A percentile compares a stretch with the other conserved stretches of the same genome.
These are phyloP conservation scores for Kewa caespitosa DNA, from an alignment of 179 eudicot species.

Conservation along the genomic window DNA sequence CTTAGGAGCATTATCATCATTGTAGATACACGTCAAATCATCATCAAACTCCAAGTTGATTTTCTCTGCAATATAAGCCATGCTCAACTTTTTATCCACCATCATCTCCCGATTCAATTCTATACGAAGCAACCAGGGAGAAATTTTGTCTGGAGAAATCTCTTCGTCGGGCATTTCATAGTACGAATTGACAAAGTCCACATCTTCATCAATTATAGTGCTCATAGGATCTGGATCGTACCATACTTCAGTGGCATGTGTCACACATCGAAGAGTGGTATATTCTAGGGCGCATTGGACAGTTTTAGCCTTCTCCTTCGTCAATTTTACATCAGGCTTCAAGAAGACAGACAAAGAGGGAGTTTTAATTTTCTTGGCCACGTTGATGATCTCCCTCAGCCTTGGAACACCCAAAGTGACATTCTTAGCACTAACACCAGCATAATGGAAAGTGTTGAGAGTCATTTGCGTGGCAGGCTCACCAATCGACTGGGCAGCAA, in stretches of 20 bases:
- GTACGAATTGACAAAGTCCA: slow-evolving; percentile 89
- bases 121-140: slow-evolving; percentile 98
- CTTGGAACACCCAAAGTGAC: slow-evolving; percentile 98
- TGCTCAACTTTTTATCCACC: slow-evolving; percentile 96
- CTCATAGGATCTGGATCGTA: slow-evolving; percentile 96
- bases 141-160: slow-evolving; percentile 85
- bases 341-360: slow-evolving; percentile 92
- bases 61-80: slow-evolving; percentile 98
- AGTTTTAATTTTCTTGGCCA: slow-evolving; percentile 95
- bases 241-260: slow-evolving; percentile 99
- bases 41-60: slow-evolving; percentile 86
- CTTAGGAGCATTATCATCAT: slow-evolving; percentile 94
- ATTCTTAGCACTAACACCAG: slow-evolving; percentile 99
- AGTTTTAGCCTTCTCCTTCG: slow-evolving; percentile 87
- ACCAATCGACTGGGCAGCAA: slow-evolving; percentile 98
- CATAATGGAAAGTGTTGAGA: slow-evolving; percentile 94
- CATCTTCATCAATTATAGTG: slow-evolving; percentile 87
- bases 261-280: slow-evolving; percentile 89
- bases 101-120: slow-evolving; percentile 97
- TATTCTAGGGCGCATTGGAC: slow-evolving; percentile 96
- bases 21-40: slow-evolving; percentile 87
- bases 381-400: slow-evolving; percentile 95
- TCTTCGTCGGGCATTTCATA: slow-evolving; percentile 99
- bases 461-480: slow-evolving; percentile 99
- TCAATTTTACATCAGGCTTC: slow-evolving; percentile 66